phyloP scores from a whole-genome alignment of 805 yeast species.

The Myxozyma sirexii region DNA sequence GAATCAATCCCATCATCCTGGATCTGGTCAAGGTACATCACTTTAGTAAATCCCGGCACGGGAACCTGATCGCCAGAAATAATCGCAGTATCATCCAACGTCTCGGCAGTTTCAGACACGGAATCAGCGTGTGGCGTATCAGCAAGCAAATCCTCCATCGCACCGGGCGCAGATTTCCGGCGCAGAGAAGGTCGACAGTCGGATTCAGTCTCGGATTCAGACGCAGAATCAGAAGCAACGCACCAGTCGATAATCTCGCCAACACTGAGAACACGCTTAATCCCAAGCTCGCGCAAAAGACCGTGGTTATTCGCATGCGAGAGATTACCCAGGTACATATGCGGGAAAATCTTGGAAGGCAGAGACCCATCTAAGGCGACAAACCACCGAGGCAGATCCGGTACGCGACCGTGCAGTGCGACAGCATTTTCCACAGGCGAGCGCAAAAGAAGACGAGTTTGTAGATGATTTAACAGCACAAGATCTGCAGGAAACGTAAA shows the following conservation, averaged over 20 bases:
- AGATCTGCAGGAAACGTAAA: constrained; percentile 81
- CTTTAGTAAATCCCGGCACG: constrained; percentile 46
- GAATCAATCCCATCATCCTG: constrained; percentile 93
- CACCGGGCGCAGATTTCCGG: constrained; percentile 5
- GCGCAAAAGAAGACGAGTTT: constrained; percentile 58
- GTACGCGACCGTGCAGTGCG: constrained; percentile 6
- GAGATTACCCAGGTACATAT: constrained; percentile 81
- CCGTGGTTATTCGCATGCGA: constrained; percentile 76
- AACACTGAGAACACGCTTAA: constrained; percentile 76
- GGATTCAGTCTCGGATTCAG: constrained; percentile 4
- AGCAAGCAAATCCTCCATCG: background rate
- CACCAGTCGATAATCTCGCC: constrained; percentile 59
- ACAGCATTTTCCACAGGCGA: constrained; percentile 43
- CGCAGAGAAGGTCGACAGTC: constrained; percentile 1
- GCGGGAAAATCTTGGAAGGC: constrained; percentile 82
- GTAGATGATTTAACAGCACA: constrained; percentile 63
- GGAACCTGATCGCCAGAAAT: constrained; percentile 5
- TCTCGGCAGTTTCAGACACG: background rate
- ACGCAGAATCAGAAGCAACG: background rate
- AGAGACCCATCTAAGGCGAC: constrained; percentile 59
- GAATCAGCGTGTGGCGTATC: background rate
- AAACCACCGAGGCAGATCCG: constrained; percentile 40
- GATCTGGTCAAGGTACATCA: constrained; percentile 68
- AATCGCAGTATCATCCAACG: constrained; percentile 2
- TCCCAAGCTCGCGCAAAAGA: constrained; percentile 64